Base-by-base conservation (phyloP, 139 green algal genomes). In the Gonium pectorale region DNA sequence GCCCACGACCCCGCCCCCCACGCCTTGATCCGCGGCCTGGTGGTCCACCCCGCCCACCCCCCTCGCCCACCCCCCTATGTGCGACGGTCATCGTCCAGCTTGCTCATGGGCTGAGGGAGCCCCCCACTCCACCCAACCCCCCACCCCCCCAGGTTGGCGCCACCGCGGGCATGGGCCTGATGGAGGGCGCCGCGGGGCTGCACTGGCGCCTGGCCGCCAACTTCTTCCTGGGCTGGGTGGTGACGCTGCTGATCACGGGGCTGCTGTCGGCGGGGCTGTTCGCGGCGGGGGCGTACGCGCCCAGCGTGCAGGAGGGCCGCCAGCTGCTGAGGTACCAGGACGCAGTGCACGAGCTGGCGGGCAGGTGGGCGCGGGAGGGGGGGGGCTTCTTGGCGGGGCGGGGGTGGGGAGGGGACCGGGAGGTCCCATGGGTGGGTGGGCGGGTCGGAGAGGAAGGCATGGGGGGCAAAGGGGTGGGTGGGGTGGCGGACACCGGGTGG, bases 181-280 rank as follows among this genome's bases (percentile, higher is more conserved):
- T 80, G 62, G 79, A 89, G 79, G 71, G 68, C 70, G n/a, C 49
- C 69, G 40, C 40, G 0, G 86, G 86, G 62, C 38, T 86, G 38
- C 51, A 86, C 79, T 89, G 86, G 86, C 5, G 37, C 6, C 54
- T 89, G 27, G 38, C 59, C 5, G 4, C 52, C 37, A 46, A 70
- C 31, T 87, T 81, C 70, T 78, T 86, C 46, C 1, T 40, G 17
- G 86, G 78, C 38, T 89, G 86, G 86, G 70, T 89, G 37, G 33
- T 83, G 27, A 86, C 86, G 24, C 69, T 89, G 33, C 15, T 86
- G 2, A 27, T 86, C 27, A 67, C 46, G 4, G 86, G 68, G 2
- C 43, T 80, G 38, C 46, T 88, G 31, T 68, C 21, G 4, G 83
- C 83, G 17, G 64, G 51, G 41, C 64, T 88, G 27, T 85, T 88